These are phyloP conservation scores for Elongisporangium undulatum DNA, from an alignment of 352 stramenopile species.

Conservation along the genomic window DNA sequence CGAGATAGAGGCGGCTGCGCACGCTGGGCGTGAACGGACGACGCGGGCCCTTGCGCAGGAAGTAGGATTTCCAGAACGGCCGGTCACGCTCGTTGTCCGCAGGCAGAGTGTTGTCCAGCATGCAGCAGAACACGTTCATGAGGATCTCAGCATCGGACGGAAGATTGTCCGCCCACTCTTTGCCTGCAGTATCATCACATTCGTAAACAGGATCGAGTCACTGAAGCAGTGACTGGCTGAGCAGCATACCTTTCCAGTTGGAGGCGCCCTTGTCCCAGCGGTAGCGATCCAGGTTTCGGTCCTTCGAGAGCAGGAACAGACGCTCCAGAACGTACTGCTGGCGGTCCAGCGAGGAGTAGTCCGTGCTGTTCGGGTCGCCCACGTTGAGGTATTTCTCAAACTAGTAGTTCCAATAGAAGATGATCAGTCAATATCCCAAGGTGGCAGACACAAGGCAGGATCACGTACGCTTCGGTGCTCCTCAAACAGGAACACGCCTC, in stretches of 20 bases:
- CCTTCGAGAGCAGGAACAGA: conserved; percentile 83
- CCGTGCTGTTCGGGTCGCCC: conserved; percentile 57
- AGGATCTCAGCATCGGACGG: conserved; percentile 81
- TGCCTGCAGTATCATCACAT: conserved; percentile 22
- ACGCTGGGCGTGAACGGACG: conserved; percentile 69
- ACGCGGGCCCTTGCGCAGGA: conserved; percentile 63
- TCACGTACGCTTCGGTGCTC: conserved; percentile 70
- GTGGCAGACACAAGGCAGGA: background rate
- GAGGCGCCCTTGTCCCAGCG: conserved; percentile 73
- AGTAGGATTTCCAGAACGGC: conserved; percentile 83
- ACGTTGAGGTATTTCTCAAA: conserved; percentile 89
- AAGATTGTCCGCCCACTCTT: conserved; percentile 76
- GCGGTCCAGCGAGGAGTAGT: conserved; percentile 71
- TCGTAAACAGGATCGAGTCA: background rate
- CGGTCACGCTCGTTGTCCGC: conserved; percentile 72
- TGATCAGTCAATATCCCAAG: background rate
- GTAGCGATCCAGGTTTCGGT: conserved; percentile 79
- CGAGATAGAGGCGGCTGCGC: conserved; percentile 68
- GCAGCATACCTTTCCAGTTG: conserved; percentile 58
- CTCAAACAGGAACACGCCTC: conserved; percentile 72
- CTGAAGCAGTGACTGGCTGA: background rate
- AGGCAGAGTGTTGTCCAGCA: conserved; percentile 85
- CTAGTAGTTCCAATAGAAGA: conserved; percentile 19
- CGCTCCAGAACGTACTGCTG: conserved; percentile 84
- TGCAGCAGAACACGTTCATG: conserved; percentile 87